Evolutionary conservation across 164 flowering plant species (phyloP).

Genomic region (Umbilicus rupestris): DNA sequence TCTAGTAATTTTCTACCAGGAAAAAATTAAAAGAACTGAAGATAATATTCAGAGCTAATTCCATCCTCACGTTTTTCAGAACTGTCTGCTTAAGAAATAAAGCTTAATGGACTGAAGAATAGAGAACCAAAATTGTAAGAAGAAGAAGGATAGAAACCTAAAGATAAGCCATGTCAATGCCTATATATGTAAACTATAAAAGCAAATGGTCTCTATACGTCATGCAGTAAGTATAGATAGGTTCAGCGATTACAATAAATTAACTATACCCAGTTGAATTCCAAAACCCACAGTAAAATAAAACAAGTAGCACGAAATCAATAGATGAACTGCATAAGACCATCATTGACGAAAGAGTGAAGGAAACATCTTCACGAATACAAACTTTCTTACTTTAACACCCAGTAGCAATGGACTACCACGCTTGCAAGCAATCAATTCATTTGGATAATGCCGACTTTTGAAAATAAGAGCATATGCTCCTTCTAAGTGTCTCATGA

Average conservation of each 20-base stretch:
- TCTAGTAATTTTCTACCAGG: neutral
- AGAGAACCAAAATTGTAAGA: neutral
- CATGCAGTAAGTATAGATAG: neutral
- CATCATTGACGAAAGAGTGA: neutral
- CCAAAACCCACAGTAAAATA: neutral
- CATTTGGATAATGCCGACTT: conserved; percentile 92
- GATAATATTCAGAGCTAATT: neutral
- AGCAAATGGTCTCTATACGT: too few species aligned
- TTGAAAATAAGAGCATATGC: conserved; percentile 96
- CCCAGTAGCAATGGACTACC: conserved; percentile 96
- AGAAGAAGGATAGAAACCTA: neutral
- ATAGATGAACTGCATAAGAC: neutral
- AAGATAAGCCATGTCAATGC: neutral
- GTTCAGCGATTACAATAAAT: neutral
- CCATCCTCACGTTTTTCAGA: neutral
- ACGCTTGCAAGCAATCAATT: conserved; percentile 94
- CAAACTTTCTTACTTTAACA: conserved; percentile 72
- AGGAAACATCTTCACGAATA: neutral
- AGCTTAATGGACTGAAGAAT: neutral
- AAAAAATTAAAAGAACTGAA: neutral
- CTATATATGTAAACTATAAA: too few species aligned
- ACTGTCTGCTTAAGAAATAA: neutral
- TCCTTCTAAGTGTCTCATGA: conserved; percentile 98
- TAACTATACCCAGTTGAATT: neutral
- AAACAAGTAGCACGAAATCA: neutral